Conservation (phyloP, 2,329 filamentous ascomycete genomes). For the Podosphaera leucotricha region DNA sequence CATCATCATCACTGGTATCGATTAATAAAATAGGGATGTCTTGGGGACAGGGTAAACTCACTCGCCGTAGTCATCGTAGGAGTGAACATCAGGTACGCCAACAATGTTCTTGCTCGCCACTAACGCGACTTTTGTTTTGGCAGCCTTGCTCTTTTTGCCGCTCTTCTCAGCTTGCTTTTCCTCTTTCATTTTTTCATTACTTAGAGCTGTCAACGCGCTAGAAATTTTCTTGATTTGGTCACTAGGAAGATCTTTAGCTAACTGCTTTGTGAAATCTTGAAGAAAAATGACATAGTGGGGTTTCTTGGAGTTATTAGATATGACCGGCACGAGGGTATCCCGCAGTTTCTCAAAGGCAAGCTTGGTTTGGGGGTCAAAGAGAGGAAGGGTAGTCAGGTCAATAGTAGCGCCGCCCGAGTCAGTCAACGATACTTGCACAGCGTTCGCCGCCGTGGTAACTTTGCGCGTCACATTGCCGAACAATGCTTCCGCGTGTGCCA, state of each 20-base stretch:
- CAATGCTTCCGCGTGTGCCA: slow-evolving; percentile 74
- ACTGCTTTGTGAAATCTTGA: slow-evolving; percentile 71
- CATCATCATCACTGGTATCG: slow-evolving; percentile 36
- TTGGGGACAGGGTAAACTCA: slow-evolving; percentile 25
- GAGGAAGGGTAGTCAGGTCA: slow-evolving; percentile 53
- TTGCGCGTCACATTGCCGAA: slow-evolving; percentile 59
- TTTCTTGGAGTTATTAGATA: slow-evolving; percentile 58
- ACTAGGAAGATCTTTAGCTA: slow-evolving; percentile 68
- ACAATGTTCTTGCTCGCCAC: slow-evolving; percentile 35
- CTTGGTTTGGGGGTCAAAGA: slow-evolving; percentile 83
- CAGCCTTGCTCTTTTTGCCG: slow-evolving; percentile 89
- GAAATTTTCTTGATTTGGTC: slow-evolving; percentile 94
- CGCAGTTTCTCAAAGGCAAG: slow-evolving; percentile 62
- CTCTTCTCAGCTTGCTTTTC: slow-evolving; percentile 88
- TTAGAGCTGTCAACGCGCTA: slow-evolving; percentile 63
- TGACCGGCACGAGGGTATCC: slow-evolving; percentile 53
- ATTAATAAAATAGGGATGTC: slow-evolving; percentile 6
- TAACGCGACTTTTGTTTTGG: slow-evolving; percentile 78
- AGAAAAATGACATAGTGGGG: slow-evolving; percentile 76
- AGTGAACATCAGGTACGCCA: slow-evolving; percentile 42
- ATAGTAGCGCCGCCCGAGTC: slow-evolving; percentile 61
- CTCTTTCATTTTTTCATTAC: slow-evolving; percentile 97
- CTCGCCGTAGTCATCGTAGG: slow-evolving; percentile 75
- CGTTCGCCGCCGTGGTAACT: slow-evolving; percentile 36
- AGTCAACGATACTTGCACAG: slow-evolving; percentile 43